These are phyloP conservation scores for Silene latifolia DNA, from an alignment of 148 eudicot genomes.

Conservation along the genomic window DNA sequence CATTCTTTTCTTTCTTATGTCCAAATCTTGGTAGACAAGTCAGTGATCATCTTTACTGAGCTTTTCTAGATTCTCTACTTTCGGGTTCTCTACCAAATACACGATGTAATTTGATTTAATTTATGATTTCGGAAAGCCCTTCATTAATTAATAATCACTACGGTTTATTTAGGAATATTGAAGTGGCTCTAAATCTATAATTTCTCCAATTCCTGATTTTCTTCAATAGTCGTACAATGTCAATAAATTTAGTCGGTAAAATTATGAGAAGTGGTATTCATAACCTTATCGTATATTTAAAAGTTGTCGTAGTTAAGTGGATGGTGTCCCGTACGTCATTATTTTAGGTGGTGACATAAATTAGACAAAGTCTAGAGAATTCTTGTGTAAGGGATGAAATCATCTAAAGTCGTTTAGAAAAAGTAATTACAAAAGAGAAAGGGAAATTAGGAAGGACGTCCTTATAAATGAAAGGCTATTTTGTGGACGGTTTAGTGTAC, in stretches of 20 bases:
- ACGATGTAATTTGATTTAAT: not conserved
- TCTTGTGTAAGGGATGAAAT: not conserved
- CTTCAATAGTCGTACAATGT: no score
- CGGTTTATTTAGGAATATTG: no score
- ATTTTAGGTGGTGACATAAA: not conserved
- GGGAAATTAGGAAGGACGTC: not conserved
- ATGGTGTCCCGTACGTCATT: no score
- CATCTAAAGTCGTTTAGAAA: not conserved
- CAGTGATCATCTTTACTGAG: not conserved
- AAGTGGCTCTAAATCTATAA: no score
- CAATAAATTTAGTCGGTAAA: no score
- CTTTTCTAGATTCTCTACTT: no score
- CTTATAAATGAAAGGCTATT: not conserved
- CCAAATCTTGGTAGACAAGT: not conserved
- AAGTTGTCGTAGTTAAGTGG: no score
- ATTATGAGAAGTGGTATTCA: no score
- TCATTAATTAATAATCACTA: no score
- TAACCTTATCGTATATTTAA: no score
- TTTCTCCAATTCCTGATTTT: no score
- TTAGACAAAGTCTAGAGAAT: not conserved
- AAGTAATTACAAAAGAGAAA: not conserved
- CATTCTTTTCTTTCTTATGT: slow-evolving; percentile 3
- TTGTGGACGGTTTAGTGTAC: no score
- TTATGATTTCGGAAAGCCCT: not conserved
- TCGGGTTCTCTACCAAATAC: not conserved